Evolutionary conservation across 129 eudicot species (phyloP), one percentile per base, ranked within the genome.

Genomic region (Erigeron canadensis): DNA sequence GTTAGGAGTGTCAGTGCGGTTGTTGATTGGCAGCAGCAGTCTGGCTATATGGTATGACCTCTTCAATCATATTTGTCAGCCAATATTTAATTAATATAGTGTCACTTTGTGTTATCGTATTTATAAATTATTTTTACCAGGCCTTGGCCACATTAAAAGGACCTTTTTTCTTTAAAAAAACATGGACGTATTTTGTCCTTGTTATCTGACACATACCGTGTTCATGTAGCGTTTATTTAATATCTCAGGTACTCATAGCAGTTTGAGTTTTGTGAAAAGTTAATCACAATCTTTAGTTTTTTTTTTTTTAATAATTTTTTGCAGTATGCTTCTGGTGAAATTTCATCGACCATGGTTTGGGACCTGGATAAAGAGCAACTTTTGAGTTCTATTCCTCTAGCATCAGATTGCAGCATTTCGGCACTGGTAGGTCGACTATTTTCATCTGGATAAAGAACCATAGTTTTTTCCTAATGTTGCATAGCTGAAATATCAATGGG

Each of bases 11-110:
- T 87, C 18, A 90, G 84, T 60, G 97, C 96, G 39, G 97, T 94
- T 55, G 99, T 94, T 79, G 99, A 94, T 85, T 94, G 99, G 99
- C 99, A 94, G 83, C 99, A 94, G 76, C 96, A 88, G 75, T 94
- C 99, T 71, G 99, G 99, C 69, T 87, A 82, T 85, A 81, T 94
- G 91, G 99, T 91, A 84, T 47, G 59, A 43, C 15, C 63, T 37
- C 21, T 54, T 34, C 6, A 53, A 53, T 18, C 81, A 51, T 19
- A 5, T 55, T 71, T 44, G 9, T 6, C 5, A 38, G 19, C 5
- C 40, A 18, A 34, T 28, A 43, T 34, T n/a, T 23, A 1, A 46
- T 2, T 45, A 5, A 9, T 56, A 23, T 59, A 9, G 23, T 15
- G n/a, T n/a, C n/a, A n/a, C n/a, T n/a, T 41, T 71, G 19, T 28